Percentiles rank a stretch among this genome's conserved stretches.
phyloP scores from a whole-genome alignment of 306 rosid species.

The Glycine latifolia region DNA sequence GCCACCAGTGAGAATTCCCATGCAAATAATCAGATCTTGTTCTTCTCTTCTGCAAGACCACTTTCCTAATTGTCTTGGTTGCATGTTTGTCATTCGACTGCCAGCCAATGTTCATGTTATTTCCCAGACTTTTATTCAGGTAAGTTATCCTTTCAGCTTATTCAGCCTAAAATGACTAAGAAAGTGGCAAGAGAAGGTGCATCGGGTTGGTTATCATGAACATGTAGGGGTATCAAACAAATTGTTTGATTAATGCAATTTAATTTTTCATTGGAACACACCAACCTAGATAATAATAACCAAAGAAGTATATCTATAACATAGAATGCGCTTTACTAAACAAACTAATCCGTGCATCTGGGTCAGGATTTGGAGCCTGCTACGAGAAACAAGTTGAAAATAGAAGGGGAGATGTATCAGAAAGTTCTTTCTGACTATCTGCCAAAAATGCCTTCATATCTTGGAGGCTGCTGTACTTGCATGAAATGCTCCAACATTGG shows the following conservation, averaged over 20 bases:
- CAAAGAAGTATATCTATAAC: not conserved
- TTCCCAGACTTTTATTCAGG: conserved; percentile 75
- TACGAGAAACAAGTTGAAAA: conserved; percentile 70
- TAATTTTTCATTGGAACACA: not conserved
- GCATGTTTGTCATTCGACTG: conserved; percentile 73
- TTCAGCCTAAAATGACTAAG: conserved; percentile 20
- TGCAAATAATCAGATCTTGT: conserved; percentile 83
- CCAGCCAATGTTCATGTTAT: conserved; percentile 68
- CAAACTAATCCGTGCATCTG: conserved; percentile 15
- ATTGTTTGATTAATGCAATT: conserved; percentile 28
- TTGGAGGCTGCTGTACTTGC: conserved; percentile 80
- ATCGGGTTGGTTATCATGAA: conserved; percentile 5
- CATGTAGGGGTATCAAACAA: not conserved
- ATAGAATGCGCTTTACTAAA: conserved; percentile 7
- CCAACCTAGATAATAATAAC: not conserved
- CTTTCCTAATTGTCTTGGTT: conserved; percentile 88
- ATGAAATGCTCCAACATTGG: conserved; percentile 55
- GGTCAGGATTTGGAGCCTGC: conserved; percentile 73
- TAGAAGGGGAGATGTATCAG: conserved; percentile 64
- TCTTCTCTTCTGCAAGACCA: conserved; percentile 81
- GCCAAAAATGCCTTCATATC: conserved; percentile 61
- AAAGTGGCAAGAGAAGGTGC: conserved; percentile 14
- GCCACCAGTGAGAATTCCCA: conserved; percentile 74
- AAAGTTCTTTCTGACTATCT: conserved; percentile 65
- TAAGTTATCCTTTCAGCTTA: conserved; percentile 45